These are phyloP conservation scores for Fistulinella cinereoalba DNA, from an alignment of 1,284 basidiomycete genomes.

Conservation along the genomic window DNA sequence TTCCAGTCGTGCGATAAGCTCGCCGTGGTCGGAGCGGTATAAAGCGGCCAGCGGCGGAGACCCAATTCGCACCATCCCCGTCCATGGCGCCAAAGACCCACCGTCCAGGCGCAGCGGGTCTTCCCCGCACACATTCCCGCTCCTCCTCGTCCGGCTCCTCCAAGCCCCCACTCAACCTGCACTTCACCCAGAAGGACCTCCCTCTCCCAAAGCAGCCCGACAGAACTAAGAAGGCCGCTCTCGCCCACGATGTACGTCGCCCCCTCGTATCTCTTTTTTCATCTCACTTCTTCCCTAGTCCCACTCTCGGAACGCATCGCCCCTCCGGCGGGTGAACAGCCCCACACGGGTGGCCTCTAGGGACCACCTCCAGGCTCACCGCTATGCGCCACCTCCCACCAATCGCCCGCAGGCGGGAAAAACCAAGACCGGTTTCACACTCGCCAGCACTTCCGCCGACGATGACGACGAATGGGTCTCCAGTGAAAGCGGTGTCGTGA, in stretches of 20 bases:
- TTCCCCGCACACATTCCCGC: slow-evolving; percentile 59
- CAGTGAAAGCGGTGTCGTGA: slow-evolving; percentile 69
- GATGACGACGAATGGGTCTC: slow-evolving; percentile 73
- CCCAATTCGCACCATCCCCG: slow-evolving; percentile 25
- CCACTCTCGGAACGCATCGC: slow-evolving; percentile 35
- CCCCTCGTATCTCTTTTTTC: slow-evolving; percentile 10
- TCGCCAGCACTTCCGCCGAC: slow-evolving; percentile 49
- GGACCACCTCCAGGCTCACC: slow-evolving; percentile 42
- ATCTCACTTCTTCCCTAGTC: slow-evolving; percentile 19
- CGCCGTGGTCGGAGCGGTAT: slow-evolving; percentile 13
- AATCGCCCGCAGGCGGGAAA: slow-evolving; percentile 39
- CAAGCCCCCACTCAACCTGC: slow-evolving; percentile 56
- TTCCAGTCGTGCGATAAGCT: too few relatives aligned
- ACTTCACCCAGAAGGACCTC: slow-evolving; percentile 64
- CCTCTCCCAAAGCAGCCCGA: slow-evolving; percentile 42
- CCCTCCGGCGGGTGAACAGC: slow-evolving; percentile 48
- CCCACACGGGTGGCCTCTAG: slow-evolving; percentile 48
- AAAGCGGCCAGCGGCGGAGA: slow-evolving; percentile 31
- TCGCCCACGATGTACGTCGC: slow-evolving; percentile 44
- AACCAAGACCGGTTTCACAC: slow-evolving; percentile 55
- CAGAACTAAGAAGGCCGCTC: slow-evolving; percentile 49
- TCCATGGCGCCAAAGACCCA: slow-evolving; percentile 51
- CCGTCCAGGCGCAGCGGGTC: slow-evolving; percentile 39
- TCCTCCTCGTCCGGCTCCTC: slow-evolving; percentile 54
- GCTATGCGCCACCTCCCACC: slow-evolving; percentile 35